Evolutionary conservation across 371 early-diverging fungal species (phyloP), one percentile per base, ranked within the genome.

Genomic region (Parasitella parasitica): DNA sequence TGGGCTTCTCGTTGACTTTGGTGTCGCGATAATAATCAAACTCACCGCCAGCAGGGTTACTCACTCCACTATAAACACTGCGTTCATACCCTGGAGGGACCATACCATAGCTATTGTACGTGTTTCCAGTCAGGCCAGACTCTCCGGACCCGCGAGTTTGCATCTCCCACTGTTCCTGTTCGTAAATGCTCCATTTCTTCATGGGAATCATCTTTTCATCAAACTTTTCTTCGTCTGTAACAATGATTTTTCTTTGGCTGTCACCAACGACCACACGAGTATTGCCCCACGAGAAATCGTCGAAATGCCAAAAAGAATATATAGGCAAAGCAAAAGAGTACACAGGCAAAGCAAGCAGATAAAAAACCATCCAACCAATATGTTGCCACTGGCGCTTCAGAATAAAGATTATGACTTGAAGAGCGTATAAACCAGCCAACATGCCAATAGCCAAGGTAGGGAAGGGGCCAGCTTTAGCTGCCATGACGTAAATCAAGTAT

Each of bases 341-440:
- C 30, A 93, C 64, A 0, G 94, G 93, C 26, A 91, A 82, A 6
- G 93, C 91, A 37, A 91, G 46, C 35, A 93, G 70, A 61, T 93
- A 92, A 32, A 97, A 90, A 36, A 96, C 80, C 94, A 95, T 86
- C 96, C 96, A 97, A 32, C 94, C 94, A 67, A 97, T 89, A 72
- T 96, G 94, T 69, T 93, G 89, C 90, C 90, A 94, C 71, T 93
- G 86, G 48, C 91, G 82, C 65, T 89, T 89, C 37, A 94, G 59
- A n/a, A 94, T 77, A 60, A 91, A 94, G 43, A 94, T 86, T n/a
- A 93, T 63, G 7, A 87, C 86, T 64, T 94, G 94, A 38, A 92
- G 73, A 91, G 90, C 91, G 59, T 91, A 94, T 18, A 87, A 75
- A 13, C 95, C 82, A 63, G 83, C 91, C 26, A 86, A 54, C 56